phyloP scores from a whole-genome alignment of 1,139 yeast species.

The Hyphopichia buzzinii region DNA sequence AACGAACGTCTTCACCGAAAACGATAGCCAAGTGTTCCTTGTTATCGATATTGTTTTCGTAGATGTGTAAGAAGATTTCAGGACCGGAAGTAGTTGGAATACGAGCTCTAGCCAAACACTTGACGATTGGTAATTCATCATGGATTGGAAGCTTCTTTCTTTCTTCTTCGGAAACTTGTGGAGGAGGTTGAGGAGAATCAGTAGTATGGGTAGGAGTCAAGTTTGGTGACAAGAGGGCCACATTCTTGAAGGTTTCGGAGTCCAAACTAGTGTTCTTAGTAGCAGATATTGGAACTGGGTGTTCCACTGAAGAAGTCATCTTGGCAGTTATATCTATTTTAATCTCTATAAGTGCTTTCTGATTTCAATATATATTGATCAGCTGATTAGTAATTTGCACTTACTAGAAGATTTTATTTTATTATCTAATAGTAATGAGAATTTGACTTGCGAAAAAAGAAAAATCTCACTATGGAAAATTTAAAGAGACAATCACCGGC shows the following conservation, averaged over 20 bases:
- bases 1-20: constrained; percentile 87
- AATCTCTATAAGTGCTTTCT: too few species aligned
- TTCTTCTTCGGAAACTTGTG: constrained; percentile 18
- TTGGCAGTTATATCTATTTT: too few species aligned
- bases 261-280: background rate
- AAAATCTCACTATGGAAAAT: background rate
- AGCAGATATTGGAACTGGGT: constrained; percentile 1
- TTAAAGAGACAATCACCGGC: background rate
- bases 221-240: constrained; percentile 39
- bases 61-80: constrained; percentile 87
- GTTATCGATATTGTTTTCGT: constrained; percentile 78
- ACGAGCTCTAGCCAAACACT: constrained; percentile 87
- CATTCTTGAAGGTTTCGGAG: constrained; percentile 16
- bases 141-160: constrained; percentile 27
- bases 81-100: constrained; percentile 93
- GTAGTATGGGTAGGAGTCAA: constrained; percentile 25
- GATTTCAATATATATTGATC: background rate
- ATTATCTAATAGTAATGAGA: background rate
- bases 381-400: background rate
- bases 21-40: constrained; percentile 98
- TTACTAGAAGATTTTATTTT: background rate
- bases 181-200: constrained; percentile 17
- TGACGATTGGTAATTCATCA: constrained; percentile 59
- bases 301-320: constrained; percentile 1
- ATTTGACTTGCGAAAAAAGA: background rate